Conservation (phyloP, 2,329 filamentous ascomycete species). For the Chrysoporthe puriensis region DNA sequence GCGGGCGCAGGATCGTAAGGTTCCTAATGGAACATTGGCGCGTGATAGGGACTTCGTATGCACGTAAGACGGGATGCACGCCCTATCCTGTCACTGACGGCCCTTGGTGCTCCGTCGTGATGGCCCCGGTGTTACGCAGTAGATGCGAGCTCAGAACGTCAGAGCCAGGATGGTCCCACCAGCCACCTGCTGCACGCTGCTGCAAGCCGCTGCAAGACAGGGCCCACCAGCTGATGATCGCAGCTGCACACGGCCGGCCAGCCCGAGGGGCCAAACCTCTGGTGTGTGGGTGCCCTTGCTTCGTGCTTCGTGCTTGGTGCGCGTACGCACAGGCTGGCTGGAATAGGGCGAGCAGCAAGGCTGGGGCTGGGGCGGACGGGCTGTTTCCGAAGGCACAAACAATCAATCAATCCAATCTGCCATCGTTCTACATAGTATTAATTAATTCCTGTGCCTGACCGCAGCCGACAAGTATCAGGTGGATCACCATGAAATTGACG, state of each 20-base stretch:
- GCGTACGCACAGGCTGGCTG: background rate
- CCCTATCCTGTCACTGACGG: background rate
- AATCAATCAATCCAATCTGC: too few relatives aligned
- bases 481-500: background rate
- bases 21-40: background rate
- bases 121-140: too few relatives aligned
- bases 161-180: background rate
- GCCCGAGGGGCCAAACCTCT: background rate
- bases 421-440: background rate
- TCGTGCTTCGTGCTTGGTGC: background rate
- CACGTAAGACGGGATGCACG: slow-evolving; percentile 4
- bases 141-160: background rate
- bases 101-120: too few relatives aligned
- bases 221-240: background rate
- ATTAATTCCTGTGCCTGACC: background rate
- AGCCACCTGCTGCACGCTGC: background rate
- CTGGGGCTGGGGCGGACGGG: background rate
- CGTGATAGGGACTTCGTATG: background rate
- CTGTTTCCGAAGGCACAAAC: background rate
- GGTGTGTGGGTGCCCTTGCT: background rate
- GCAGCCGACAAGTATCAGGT: background rate
- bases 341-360: background rate
- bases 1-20: background rate
- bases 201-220: background rate
- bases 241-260: background rate